Conservation (phyloP, 129 eudicot species). For the Gnaphalium uliginosum region DNA sequence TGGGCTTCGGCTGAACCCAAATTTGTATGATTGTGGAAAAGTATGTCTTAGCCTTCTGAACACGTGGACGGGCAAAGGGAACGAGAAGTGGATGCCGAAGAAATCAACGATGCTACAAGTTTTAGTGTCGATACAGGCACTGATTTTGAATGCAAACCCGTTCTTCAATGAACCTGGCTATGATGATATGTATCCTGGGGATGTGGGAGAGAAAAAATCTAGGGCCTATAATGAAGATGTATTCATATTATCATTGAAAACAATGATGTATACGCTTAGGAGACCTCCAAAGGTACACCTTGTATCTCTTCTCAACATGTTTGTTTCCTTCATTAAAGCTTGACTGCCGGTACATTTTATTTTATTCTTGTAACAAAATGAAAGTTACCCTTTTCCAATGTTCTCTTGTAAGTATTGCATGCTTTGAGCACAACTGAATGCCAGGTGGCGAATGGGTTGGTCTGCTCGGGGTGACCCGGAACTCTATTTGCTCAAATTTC, state of each 20-base stretch:
- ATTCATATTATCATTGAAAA: conserved; percentile 58
- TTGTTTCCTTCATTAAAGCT: not conserved
- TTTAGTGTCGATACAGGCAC: conserved; percentile 66
- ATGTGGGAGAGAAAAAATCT: conserved; percentile 42
- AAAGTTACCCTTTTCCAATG: not conserved
- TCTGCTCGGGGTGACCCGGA: too few species aligned
- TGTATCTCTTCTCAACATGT: not conserved
- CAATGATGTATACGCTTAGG: conserved; percentile 61
- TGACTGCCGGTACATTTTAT: not conserved
- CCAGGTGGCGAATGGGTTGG: too few species aligned
- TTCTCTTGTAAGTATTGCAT: too few species aligned
- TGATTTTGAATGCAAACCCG: conserved; percentile 57
- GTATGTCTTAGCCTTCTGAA: conserved; percentile 68
- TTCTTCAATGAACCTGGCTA: conserved; percentile 70
- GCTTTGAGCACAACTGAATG: too few species aligned
- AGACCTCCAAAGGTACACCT: conserved; percentile 64
- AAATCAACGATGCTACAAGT: conserved; percentile 71
- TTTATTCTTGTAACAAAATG: not conserved
- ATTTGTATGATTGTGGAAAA: conserved; percentile 63
- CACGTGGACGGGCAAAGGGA: conserved; percentile 61
- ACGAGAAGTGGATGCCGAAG: conserved; percentile 62
- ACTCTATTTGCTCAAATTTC: too few species aligned
- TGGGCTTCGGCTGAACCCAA: conserved; percentile 71
- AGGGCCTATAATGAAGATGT: conserved; percentile 44
- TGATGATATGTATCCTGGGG: conserved; percentile 40